Evolutionary conservation across 345 rosid species (phyloP).

Genomic region (Murraya paniculata): DNA sequence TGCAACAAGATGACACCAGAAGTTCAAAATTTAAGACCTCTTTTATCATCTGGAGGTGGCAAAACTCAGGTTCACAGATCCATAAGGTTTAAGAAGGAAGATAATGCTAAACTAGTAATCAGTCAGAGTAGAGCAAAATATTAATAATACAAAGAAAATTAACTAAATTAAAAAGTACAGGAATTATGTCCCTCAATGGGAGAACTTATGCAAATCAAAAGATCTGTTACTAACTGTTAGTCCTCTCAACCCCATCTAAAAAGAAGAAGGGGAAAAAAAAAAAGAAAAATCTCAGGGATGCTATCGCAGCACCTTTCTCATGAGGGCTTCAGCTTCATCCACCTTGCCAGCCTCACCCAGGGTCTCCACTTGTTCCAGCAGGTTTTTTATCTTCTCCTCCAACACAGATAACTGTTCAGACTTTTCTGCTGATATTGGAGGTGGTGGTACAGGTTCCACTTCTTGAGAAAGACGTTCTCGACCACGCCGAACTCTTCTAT

Average conservation of each 20-base stretch:
- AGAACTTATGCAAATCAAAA: neutral
- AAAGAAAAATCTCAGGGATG: neutral
- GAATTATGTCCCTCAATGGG: neutral
- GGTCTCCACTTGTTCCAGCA: constrained; percentile 91
- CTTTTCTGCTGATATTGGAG: constrained; percentile 72
- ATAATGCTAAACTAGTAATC: neutral
- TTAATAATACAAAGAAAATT: neutral
- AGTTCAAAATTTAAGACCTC: neutral
- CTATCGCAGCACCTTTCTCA: constrained; percentile 73
- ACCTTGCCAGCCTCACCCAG: constrained; percentile 99
- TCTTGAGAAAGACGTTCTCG: constrained; percentile 95
- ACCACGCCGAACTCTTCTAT: constrained; percentile 96
- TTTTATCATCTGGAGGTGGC: neutral
- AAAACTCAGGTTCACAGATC: neutral
- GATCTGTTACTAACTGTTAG: neutral
- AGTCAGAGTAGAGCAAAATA: neutral
- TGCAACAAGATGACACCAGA: constrained; percentile 23
- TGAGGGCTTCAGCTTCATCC: constrained; percentile 99
- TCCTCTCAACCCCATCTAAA: neutral
- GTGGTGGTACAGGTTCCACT: constrained; percentile 74
- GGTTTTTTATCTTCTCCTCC: constrained; percentile 91
- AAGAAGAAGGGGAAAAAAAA: no score
- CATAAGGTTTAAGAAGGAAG: neutral
- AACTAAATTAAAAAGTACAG: neutral
- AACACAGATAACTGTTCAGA: constrained; percentile 75